A percentile compares a stretch with the other conserved stretches of the same genome.
These are phyloP conservation scores for Vigna unguiculata DNA, from an alignment of 306 rosid genomes.

Conservation along the genomic window DNA sequence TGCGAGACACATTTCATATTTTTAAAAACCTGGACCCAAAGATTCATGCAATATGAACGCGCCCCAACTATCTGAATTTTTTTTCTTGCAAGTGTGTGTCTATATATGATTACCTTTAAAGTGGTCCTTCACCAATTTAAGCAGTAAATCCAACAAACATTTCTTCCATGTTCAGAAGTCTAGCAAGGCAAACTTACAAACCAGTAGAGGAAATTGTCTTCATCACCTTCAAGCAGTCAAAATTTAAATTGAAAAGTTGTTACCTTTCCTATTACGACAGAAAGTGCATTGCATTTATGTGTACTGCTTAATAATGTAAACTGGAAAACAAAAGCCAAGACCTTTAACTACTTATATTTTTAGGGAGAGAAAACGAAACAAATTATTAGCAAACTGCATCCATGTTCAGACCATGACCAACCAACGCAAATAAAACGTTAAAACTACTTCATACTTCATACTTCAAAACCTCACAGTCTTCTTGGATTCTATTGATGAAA, in stretches of 20 bases:
- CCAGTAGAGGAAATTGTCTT: slow-evolving; percentile 46
- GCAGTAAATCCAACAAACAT: slow-evolving; percentile 50
- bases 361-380: slow-evolving; percentile 11
- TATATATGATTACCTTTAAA: slow-evolving; percentile 41
- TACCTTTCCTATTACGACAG: slow-evolving; percentile 35
- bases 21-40: slow-evolving; percentile 53
- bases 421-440: slow-evolving; percentile 5
- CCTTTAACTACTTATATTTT: not conserved
- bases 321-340: not conserved
- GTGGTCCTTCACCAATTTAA: slow-evolving; percentile 62
- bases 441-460: not conserved
- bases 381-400: not conserved
- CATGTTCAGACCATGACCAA: not conserved
- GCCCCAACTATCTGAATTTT: slow-evolving; percentile 51
- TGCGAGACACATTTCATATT: slow-evolving; percentile 39
- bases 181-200: slow-evolving; percentile 44
- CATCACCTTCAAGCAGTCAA: slow-evolving; percentile 41
- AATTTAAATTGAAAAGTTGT: slow-evolving; percentile 35
- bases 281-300: slow-evolving; percentile 19
- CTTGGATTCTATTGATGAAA: slow-evolving; percentile 1
- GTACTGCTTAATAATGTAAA: not conserved
- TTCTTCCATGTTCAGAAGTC: slow-evolving; percentile 51
- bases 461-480: not conserved
- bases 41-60: slow-evolving; percentile 52
- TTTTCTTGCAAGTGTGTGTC: slow-evolving; percentile 40